Percentiles rank a stretch among this genome's conserved stretches.
These are phyloP conservation scores for Salicornia ramosissima DNA, from an alignment of 148 eudicot genomes.

Conservation along the genomic window DNA sequence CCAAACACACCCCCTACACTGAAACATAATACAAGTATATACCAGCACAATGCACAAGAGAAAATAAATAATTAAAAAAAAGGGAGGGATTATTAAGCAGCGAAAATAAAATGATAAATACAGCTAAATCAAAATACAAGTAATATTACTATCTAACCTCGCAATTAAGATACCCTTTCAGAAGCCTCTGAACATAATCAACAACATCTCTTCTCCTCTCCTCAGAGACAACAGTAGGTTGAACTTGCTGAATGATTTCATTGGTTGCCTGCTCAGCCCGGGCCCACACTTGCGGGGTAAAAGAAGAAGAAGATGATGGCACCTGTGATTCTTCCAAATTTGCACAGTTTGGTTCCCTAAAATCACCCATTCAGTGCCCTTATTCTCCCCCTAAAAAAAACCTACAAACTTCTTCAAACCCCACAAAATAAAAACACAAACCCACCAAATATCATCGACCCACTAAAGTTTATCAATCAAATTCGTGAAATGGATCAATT, in stretches of 20 bases:
- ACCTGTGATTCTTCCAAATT: constrained; percentile 33
- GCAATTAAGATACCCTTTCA: constrained; percentile 40
- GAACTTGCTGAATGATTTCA: constrained; percentile 46
- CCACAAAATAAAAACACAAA: constrained; percentile 6
- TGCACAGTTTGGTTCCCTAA: constrained; percentile 40
- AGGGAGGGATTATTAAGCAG: background rate
- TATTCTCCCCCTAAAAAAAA: background rate
- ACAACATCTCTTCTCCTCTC: constrained; percentile 50
- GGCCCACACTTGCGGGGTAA: constrained; percentile 40
- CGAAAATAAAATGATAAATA: background rate
- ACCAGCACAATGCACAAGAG: background rate
- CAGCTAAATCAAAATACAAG: background rate
- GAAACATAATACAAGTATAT: background rate
- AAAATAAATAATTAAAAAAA: background rate
- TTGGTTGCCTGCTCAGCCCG: constrained; percentile 41
- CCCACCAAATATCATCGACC: constrained; percentile 15
- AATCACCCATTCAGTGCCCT: constrained; percentile 43
- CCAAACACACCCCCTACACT: background rate
- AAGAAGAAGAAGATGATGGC: constrained; percentile 17
- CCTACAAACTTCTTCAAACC: background rate
- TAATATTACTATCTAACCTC: constrained; percentile 40
- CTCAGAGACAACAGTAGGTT: constrained; percentile 57
- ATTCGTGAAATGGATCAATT: constrained; percentile 17
- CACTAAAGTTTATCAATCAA: background rate
- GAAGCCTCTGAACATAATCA: constrained; percentile 55